Evolutionary conservation across 306 rosid species (phyloP).

Genomic region (Neltuma alba): DNA sequence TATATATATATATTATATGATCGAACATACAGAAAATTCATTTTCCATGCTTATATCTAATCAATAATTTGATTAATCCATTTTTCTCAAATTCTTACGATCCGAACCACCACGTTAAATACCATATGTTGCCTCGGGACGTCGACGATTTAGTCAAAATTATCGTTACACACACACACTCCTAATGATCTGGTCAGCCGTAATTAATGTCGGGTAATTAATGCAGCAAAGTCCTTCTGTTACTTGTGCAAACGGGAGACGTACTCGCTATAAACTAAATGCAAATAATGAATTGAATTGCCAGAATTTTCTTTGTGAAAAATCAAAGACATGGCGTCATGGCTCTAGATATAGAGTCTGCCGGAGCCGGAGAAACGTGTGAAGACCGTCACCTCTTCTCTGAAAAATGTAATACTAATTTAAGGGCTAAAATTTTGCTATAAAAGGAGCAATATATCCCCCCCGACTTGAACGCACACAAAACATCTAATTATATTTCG

Average conservation of each 20-base stretch:
- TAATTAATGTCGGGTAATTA: not conserved
- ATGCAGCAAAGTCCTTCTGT: not conserved
- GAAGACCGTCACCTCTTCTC: not conserved
- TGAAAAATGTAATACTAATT: not conserved
- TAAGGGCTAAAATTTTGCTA: not conserved
- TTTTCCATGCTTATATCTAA: too few relatives aligned
- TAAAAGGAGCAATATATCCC: not conserved
- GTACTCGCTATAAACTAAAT: not conserved
- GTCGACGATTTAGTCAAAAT: too few relatives aligned
- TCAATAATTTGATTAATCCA: too few relatives aligned
- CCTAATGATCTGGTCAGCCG: not conserved
- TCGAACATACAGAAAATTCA: too few relatives aligned
- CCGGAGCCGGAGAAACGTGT: not conserved
- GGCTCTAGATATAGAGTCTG: not conserved
- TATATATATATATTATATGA: too few relatives aligned
- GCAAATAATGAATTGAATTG: too few relatives aligned
- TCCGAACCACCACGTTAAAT: too few relatives aligned
- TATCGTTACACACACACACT: too few relatives aligned
- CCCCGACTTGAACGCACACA: not conserved
- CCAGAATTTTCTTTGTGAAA: not conserved
- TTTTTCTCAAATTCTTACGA: too few relatives aligned
- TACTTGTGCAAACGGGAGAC: not conserved
- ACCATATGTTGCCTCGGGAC: too few relatives aligned
- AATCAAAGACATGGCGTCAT: not conserved
- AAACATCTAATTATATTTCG: not conserved